Percentiles rank a stretch among this genome's conserved stretches.
phyloP scores from a whole-genome alignment of 306 rosid genomes.

The Cicer chorassanicum region DNA sequence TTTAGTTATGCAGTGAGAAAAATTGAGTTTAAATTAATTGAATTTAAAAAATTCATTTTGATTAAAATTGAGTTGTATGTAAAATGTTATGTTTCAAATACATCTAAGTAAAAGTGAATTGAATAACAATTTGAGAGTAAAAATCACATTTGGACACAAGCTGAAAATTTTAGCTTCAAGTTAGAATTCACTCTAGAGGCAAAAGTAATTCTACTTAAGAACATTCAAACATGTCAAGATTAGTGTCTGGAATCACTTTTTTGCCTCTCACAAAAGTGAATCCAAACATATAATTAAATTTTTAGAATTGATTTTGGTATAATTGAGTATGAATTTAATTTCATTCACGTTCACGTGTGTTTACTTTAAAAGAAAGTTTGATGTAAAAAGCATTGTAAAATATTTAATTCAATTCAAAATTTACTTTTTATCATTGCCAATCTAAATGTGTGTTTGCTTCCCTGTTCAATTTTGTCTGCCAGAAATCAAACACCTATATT shows the following conservation, averaged over 20 bases:
- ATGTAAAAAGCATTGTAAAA: background rate
- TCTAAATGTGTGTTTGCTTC: background rate
- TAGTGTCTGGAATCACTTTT: background rate
- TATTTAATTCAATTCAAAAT: background rate
- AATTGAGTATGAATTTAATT: conserved; percentile 6
- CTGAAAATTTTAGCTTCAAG: background rate
- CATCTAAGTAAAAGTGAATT: background rate
- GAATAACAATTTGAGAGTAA: background rate
- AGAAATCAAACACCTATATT: background rate
- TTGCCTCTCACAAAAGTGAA: background rate
- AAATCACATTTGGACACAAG: background rate
- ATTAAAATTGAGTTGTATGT: background rate
- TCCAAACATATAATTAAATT: background rate
- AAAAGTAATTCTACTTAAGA: background rate
- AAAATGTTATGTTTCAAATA: background rate
- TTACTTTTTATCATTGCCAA: background rate
- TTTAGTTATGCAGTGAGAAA: background rate
- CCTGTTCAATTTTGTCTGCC: background rate
- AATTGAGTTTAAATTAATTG: background rate
- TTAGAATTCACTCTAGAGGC: background rate
- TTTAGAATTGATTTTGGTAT: background rate
- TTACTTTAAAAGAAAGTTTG: background rate
- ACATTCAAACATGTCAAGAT: background rate
- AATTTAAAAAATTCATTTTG: background rate
- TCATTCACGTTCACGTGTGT: background rate